phyloP scores from a whole-genome alignment of 768 basidiomycete genomes.

The Rhizopogon roseolus region DNA sequence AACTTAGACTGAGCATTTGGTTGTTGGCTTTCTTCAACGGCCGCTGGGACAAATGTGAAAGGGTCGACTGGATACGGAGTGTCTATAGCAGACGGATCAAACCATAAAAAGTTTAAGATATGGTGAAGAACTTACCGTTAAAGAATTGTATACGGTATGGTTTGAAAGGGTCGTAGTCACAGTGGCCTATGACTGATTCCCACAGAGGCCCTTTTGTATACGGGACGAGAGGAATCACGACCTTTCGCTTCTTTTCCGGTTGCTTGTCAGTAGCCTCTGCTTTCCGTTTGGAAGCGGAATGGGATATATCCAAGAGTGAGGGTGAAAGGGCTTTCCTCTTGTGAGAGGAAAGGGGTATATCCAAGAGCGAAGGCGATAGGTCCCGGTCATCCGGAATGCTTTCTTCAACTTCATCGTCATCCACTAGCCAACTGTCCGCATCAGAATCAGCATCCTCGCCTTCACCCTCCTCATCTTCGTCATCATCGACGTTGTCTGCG shows the following conservation, averaged over 20 bases:
- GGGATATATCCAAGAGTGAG: constrained; percentile 24
- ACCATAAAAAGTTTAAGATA: constrained; percentile 1
- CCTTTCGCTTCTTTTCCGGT: constrained; percentile 65
- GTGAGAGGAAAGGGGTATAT: constrained; percentile 30
- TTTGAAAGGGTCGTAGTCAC: constrained; percentile 66
- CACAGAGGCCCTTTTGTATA: constrained; percentile 81
- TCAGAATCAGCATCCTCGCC: constrained; percentile 47
- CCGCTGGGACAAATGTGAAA: constrained; percentile 63
- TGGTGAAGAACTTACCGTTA: constrained; percentile 57
- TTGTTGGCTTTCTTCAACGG: constrained; percentile 31
- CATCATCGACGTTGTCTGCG: constrained; percentile 68
- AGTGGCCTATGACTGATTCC: constrained; percentile 65
- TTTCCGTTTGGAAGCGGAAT: constrained; percentile 34
- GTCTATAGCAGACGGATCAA: constrained; percentile 39
- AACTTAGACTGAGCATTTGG: constrained; percentile 30
- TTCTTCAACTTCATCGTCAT: constrained; percentile 71
- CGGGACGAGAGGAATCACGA: constrained; percentile 74
- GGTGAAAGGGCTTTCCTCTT: constrained; percentile 34
- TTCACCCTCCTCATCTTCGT: constrained; percentile 65
- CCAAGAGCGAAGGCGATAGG: constrained; percentile 25
- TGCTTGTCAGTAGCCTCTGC: constrained; percentile 43
- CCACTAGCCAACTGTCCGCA: constrained; percentile 35
- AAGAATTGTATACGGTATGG: constrained; percentile 75
- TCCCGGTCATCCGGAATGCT: constrained; percentile 36
- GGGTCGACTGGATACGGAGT: constrained; percentile 71